Percentiles rank a stretch among this genome's conserved stretches.
phyloP scores from a whole-genome alignment of 768 basidiomycete species.

The Lentinula sp. region DNA sequence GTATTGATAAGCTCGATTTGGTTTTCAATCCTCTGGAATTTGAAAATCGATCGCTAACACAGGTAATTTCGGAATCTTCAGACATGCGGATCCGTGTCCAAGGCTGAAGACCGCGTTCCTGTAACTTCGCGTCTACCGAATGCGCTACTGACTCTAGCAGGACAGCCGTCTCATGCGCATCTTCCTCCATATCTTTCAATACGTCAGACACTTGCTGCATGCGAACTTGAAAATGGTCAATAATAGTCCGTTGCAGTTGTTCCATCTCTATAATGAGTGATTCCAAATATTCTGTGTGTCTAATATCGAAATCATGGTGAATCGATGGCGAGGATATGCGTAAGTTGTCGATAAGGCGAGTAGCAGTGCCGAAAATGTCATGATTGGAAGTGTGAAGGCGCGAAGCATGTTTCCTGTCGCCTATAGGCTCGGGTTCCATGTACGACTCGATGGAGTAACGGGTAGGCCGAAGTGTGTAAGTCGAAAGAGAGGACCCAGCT shows the following conservation, averaged over 20 bases:
- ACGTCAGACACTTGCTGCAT: slow-evolving; percentile 46
- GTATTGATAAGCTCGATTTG: not conserved
- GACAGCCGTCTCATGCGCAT: slow-evolving; percentile 35
- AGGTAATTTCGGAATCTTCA: slow-evolving; percentile 59
- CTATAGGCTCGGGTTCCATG: slow-evolving; percentile 19
- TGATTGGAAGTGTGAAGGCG: slow-evolving; percentile 27
- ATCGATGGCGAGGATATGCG: slow-evolving; percentile 40
- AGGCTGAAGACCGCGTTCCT: slow-evolving; percentile 26
- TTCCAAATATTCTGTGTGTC: slow-evolving; percentile 36
- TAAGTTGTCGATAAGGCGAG: slow-evolving; percentile 50
- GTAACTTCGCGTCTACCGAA: slow-evolving; percentile 40
- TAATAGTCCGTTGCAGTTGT: slow-evolving; percentile 37
- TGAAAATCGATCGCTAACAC: slow-evolving; percentile 27
- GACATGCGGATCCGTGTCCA: slow-evolving; percentile 48
- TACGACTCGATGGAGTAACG: slow-evolving; percentile 46
- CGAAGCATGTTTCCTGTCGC: slow-evolving; percentile 1
- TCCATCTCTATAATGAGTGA: slow-evolving; percentile 42
- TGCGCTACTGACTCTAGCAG: slow-evolving; percentile 38
- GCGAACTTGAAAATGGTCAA: slow-evolving; percentile 47
- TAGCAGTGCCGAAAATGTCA: slow-evolving; percentile 37
- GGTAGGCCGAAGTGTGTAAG: slow-evolving; percentile 45
- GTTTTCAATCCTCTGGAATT: slow-evolving; percentile 4
- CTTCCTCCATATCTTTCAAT: slow-evolving; percentile 39
- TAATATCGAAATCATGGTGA: slow-evolving; percentile 28
- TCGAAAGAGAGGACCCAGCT: slow-evolving; percentile 48